Conservation (phyloP, 1,139 yeast species). For the Pichia terricola region DNA sequence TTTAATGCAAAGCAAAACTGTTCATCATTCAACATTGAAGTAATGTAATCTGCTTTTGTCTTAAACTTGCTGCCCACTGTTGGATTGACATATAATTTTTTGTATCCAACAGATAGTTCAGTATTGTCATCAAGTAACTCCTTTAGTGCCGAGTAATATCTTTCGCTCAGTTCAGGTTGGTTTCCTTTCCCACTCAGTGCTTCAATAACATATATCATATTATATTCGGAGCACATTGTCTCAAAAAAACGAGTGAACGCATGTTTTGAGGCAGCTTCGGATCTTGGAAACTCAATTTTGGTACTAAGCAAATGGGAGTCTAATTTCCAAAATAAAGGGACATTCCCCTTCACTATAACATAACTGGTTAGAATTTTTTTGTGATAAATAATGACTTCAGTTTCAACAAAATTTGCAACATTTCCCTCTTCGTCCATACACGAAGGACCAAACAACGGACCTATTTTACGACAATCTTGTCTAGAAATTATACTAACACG, state of each 20-base stretch:
- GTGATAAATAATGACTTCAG: conserved; percentile 66
- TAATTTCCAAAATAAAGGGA: conserved; percentile 97
- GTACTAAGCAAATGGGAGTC: conserved; percentile 74
- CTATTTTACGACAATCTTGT: conserved; percentile 52
- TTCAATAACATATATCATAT: conserved; percentile 79
- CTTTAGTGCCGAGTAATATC: conserved; percentile 31
- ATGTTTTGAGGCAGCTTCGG: conserved; percentile 87
- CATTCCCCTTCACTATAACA: conserved; percentile 55
- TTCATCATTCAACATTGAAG: conserved; percentile 54
- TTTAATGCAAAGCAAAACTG: conserved; percentile 38
- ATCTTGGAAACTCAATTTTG: conserved; percentile 79
- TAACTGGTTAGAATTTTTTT: conserved; percentile 34
- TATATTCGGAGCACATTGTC: conserved; percentile 61
- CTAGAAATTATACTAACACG: conserved; percentile 53
- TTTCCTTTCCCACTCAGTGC: conserved; percentile 64
- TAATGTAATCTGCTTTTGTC: conserved; percentile 65
- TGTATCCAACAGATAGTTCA: conserved; percentile 53
- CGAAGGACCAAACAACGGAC: conserved; percentile 58
- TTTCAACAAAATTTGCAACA: conserved; percentile 94
- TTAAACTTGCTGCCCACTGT: conserved; percentile 53
- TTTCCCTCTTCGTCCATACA: conserved; percentile 89
- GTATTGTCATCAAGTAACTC: conserved; percentile 7
- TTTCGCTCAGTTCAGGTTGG: conserved; percentile 48
- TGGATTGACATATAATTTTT: conserved; percentile 36
- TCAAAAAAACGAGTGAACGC: conserved; percentile 77